These are phyloP conservation scores for Escallonia rubra DNA, from an alignment of 129 eudicot genomes.

Conservation along the genomic window DNA sequence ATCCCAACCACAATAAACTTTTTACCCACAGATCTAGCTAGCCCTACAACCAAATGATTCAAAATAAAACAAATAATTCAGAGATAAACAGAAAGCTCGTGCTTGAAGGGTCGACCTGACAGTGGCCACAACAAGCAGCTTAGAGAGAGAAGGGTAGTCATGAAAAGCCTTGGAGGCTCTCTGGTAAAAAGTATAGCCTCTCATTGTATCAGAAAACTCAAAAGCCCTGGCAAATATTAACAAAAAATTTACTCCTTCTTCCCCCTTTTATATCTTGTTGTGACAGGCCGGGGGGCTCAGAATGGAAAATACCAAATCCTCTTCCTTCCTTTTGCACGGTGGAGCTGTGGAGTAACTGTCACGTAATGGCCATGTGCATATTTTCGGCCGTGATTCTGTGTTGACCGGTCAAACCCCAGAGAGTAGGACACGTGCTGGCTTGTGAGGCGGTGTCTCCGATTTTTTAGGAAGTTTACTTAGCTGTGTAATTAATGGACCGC, in stretches of 20 bases:
- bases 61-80: background rate
- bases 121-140: slow-evolving; percentile 39
- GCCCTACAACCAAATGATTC: background rate
- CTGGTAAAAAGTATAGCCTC: slow-evolving; percentile 43
- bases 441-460: background rate
- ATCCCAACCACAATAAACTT: background rate
- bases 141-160: slow-evolving; percentile 40
- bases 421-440: slow-evolving; percentile 5
- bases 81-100: background rate
- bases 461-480: background rate
- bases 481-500: slow-evolving; percentile 3
- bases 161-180: slow-evolving; percentile 42
- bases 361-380: slow-evolving; percentile 12
- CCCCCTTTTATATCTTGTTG: background rate
- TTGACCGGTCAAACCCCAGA: background rate
- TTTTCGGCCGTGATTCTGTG: background rate
- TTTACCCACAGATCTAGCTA: background rate
- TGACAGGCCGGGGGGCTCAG: background rate
- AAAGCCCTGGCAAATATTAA: no score
- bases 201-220: slow-evolving; percentile 15
- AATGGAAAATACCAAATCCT: background rate
- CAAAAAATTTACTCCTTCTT: background rate
- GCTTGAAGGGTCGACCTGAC: slow-evolving; percentile 37
- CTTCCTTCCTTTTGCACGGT: slow-evolving; percentile 13
- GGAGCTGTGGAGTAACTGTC: slow-evolving; percentile 30